phyloP scores from a whole-genome alignment of 768 basidiomycete species.

The Mycena floridula region DNA sequence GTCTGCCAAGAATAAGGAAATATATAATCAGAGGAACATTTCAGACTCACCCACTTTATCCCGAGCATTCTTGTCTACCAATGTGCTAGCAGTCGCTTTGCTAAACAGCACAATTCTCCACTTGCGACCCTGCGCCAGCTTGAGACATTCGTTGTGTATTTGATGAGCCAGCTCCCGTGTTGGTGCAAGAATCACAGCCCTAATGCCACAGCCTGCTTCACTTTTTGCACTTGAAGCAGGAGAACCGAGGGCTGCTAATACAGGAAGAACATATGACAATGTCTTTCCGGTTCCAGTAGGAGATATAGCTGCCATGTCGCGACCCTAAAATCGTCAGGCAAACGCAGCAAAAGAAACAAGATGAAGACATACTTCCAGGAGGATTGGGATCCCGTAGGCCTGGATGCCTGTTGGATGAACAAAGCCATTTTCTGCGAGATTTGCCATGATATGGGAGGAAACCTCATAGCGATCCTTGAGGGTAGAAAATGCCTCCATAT shows the following conservation, averaged over 20 bases:
- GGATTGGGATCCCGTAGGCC: conserved; percentile 70
- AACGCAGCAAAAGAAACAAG: neutral
- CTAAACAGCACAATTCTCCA: conserved; percentile 81
- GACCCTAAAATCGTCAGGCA: conserved; percentile 36
- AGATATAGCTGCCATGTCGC: conserved; percentile 90
- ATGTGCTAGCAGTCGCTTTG: conserved; percentile 82
- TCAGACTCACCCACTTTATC: conserved; percentile 69
- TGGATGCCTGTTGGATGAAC: conserved; percentile 76
- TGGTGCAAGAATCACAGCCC: conserved; percentile 82
- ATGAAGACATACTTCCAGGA: conserved; percentile 60
- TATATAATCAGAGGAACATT: neutral
- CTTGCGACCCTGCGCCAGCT: conserved; percentile 72
- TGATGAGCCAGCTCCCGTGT: conserved; percentile 96
- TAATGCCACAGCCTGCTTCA: conserved; percentile 50
- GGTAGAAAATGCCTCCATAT: conserved; percentile 51
- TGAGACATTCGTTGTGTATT: conserved; percentile 86
- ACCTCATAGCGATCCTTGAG: conserved; percentile 54
- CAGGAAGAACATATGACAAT: conserved; percentile 82
- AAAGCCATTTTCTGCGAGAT: conserved; percentile 57
- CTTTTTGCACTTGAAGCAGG: conserved; percentile 46
- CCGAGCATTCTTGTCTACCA: conserved; percentile 64
- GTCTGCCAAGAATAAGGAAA: conserved; percentile 43
- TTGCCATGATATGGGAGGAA: conserved; percentile 54
- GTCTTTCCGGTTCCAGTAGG: conserved; percentile 99
- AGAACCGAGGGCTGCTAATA: conserved; percentile 52